Evolutionary conservation across 345 rosid genomes (phyloP).

Genomic region (Eucalyptus sp.): DNA sequence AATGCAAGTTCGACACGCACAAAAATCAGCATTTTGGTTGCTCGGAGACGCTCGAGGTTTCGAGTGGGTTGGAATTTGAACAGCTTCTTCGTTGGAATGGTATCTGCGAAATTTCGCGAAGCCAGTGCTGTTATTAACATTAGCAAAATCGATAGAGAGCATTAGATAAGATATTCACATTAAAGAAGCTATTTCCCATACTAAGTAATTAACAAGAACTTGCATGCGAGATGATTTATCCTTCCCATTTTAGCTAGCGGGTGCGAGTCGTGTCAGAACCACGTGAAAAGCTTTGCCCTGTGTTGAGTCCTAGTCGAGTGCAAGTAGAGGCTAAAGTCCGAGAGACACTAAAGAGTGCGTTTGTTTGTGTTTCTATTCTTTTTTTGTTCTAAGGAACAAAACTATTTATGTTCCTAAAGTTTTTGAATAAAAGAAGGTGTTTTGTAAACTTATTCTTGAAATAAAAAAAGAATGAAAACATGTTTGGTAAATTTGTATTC

Average conservation of each 20-base stretch:
- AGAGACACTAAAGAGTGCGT: too few species aligned
- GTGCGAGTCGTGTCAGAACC: background rate
- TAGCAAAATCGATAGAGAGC: background rate
- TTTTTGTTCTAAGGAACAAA: too few species aligned
- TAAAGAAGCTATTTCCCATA: background rate
- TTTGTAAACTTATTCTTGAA: too few species aligned
- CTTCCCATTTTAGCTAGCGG: background rate
- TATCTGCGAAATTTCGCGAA: background rate
- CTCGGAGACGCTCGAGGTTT: background rate
- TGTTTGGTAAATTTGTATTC: too few species aligned
- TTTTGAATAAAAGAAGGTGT: too few species aligned
- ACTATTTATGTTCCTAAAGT: too few species aligned
- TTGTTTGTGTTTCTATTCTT: too few species aligned
- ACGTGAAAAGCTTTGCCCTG: background rate
- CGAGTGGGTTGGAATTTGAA: background rate
- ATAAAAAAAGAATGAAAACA: too few species aligned
- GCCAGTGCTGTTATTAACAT: background rate
- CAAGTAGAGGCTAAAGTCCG: background rate
- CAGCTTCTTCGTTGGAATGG: background rate
- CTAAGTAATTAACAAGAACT: background rate
- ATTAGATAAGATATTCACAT: background rate
- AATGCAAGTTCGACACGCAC: background rate
- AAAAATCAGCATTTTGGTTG: background rate
- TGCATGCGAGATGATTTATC: background rate
- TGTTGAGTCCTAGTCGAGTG: too few species aligned